Evolutionary conservation across 495 filamentous ascomycete species (phyloP).

Genomic region (Alectoria sarmentosa): DNA sequence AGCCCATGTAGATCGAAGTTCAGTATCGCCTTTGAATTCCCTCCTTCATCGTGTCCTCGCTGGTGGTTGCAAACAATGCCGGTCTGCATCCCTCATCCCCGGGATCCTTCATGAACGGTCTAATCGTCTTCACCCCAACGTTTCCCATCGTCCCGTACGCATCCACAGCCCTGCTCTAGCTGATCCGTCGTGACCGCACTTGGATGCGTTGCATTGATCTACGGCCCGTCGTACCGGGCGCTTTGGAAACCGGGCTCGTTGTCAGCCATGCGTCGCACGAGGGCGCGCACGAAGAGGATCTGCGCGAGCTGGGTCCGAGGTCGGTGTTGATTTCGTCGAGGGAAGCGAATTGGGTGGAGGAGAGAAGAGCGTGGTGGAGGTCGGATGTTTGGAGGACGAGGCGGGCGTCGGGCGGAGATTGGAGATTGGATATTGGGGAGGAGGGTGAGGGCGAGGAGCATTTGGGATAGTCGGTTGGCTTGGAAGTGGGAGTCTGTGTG

Average conservation of each 20-base stretch:
- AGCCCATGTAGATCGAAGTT: too few relatives aligned
- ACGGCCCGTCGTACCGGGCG: slow-evolving; percentile 29
- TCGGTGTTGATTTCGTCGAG: slow-evolving; percentile 49
- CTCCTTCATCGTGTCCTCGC: slow-evolving; percentile 37
- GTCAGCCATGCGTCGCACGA: slow-evolving; percentile 31
- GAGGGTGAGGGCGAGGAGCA: slow-evolving; percentile 36
- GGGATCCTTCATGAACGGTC: slow-evolving; percentile 47
- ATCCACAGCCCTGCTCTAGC: slow-evolving; percentile 44
- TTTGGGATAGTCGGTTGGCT: slow-evolving; percentile 45
- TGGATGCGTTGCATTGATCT: slow-evolving; percentile 44
- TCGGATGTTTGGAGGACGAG: slow-evolving; percentile 49
- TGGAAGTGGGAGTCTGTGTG: slow-evolving; percentile 42
- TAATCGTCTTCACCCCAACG: slow-evolving; percentile 31
- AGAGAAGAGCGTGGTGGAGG: slow-evolving; percentile 43
- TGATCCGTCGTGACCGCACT: slow-evolving; percentile 45
- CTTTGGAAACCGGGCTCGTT: slow-evolving; percentile 34
- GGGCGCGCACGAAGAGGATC: slow-evolving; percentile 39
- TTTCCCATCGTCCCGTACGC: slow-evolving; percentile 44
- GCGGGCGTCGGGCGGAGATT: slow-evolving; percentile 29
- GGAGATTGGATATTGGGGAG: slow-evolving; percentile 36
- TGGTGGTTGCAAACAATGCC: slow-evolving; percentile 44
- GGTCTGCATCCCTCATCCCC: slow-evolving; percentile 41
- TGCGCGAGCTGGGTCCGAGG: slow-evolving; percentile 51
- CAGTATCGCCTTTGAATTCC: slow-evolving; percentile 44
- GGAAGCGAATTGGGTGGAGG: slow-evolving; percentile 39